These are phyloP conservation scores for Clarireedia sp. DNA, from an alignment of 2,329 filamentous ascomycete genomes.

Conservation along the genomic window DNA sequence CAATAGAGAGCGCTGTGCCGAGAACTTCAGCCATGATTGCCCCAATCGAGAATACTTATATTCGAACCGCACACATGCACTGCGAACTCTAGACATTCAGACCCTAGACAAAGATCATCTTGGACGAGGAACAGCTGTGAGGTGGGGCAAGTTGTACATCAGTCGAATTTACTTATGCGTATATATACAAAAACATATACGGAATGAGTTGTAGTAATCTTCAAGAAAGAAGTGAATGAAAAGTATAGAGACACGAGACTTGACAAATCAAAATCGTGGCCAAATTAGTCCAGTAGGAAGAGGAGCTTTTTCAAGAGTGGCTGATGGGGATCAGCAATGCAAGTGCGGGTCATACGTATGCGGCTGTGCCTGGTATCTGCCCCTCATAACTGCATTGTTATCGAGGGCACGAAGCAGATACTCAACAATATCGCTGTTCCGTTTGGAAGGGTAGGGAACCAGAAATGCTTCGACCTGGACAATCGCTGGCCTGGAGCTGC, in stretches of 20 bases:
- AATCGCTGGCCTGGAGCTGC: no score
- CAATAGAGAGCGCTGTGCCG: constrained; percentile 36
- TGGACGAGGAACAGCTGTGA: no score
- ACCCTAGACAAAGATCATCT: no score
- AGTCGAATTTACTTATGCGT: neutral
- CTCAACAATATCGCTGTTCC: no score
- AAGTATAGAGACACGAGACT: neutral
- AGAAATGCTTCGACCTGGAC: no score
- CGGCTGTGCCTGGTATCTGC: neutral
- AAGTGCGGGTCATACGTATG: neutral
- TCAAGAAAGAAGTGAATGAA: neutral
- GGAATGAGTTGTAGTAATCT: no score
- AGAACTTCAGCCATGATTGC: constrained; percentile 33
- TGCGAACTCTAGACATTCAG: no score
- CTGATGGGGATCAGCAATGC: constrained; percentile 1
- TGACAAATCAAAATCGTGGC: constrained; percentile 3
- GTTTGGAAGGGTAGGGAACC: no score
- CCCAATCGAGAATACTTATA: neutral
- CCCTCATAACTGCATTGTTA: neutral
- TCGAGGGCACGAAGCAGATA: no score
- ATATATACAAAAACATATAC: neutral
- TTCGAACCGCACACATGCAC: no score
- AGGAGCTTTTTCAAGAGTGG: neutral
- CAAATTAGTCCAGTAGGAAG: neutral
- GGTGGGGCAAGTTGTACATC: no score